phyloP scores from a whole-genome alignment of 1,284 basidiomycete species.

The Rhodofomes roseus region DNA sequence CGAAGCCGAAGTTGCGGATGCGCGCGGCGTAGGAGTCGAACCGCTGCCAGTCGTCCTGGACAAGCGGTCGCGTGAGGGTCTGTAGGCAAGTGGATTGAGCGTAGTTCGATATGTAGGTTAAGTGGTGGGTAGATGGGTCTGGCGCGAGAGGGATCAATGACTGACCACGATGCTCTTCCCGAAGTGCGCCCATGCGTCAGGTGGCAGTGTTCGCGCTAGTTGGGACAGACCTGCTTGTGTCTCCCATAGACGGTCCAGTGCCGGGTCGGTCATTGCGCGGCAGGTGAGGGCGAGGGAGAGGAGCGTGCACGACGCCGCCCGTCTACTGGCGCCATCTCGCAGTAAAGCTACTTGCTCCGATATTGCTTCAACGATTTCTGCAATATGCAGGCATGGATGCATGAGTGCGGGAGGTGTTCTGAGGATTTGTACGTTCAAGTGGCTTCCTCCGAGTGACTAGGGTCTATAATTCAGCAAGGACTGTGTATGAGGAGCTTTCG shows the following conservation, averaged over 20 bases:
- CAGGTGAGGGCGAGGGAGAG: neutral
- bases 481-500: too few species aligned
- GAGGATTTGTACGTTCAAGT: neutral
- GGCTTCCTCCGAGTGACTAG: too few species aligned
- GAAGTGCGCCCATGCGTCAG: neutral
- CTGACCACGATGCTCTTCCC: constrained; percentile 1
- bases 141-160: neutral
- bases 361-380: neutral
- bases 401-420: neutral
- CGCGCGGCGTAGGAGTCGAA: constrained; percentile 1
- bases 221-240: neutral
- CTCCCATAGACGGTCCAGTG: constrained; percentile 1
- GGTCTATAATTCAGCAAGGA: too few species aligned
- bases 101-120: neutral
- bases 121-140: too few species aligned
- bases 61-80: constrained; percentile 1
- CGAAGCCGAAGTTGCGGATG: neutral
- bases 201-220: neutral
- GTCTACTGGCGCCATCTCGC: neutral
- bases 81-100: neutral
- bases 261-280: neutral
- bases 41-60: neutral
- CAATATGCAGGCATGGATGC: neutral
- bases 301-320: neutral
- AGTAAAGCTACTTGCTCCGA: neutral